These are phyloP conservation scores for Zygnema cylindricum DNA, from an alignment of 139 green algal genomes.

Conservation along the genomic window DNA sequence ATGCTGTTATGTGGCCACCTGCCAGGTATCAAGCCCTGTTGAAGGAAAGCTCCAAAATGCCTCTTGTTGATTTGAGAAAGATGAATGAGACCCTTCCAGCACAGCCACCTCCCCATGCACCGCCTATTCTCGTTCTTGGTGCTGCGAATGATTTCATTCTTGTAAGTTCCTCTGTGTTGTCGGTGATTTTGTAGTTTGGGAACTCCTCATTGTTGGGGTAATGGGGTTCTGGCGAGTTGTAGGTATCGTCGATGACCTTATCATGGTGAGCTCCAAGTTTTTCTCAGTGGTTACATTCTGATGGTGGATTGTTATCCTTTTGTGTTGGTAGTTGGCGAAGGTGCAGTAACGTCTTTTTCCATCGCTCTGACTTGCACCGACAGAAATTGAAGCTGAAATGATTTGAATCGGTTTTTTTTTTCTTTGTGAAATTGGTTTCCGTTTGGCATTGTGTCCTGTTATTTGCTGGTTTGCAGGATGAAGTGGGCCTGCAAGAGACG, in stretches of 20 bases:
- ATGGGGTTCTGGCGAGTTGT: no score
- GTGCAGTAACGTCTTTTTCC: no score
- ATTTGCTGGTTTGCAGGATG: slow-evolving; percentile 46
- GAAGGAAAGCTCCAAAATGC: slow-evolving; percentile 41
- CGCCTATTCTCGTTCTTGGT: slow-evolving; percentile 58
- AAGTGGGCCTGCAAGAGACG: slow-evolving; percentile 65
- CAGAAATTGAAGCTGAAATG: no score
- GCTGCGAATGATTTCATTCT: slow-evolving; percentile 59
- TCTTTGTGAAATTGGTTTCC: no score
- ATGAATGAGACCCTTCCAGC: slow-evolving; percentile 44
- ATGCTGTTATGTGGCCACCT: no score
- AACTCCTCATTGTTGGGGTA: background rate
- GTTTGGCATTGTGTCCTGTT: background rate
- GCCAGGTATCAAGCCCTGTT: slow-evolving; percentile 44
- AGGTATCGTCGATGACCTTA: no score
- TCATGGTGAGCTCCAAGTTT: no score
- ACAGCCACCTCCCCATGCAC: background rate
- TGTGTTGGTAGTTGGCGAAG: no score
- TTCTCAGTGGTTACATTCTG: no score
- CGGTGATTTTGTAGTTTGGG: background rate
- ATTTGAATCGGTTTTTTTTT: no score
- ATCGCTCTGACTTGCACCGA: no score
- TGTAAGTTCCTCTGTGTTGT: slow-evolving; percentile 9
- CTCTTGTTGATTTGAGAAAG: slow-evolving; percentile 40
- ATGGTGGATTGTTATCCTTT: no score